Evolutionary conservation across 768 basidiomycete genomes (phyloP).

Genomic region (Suillus plorans): DNA sequence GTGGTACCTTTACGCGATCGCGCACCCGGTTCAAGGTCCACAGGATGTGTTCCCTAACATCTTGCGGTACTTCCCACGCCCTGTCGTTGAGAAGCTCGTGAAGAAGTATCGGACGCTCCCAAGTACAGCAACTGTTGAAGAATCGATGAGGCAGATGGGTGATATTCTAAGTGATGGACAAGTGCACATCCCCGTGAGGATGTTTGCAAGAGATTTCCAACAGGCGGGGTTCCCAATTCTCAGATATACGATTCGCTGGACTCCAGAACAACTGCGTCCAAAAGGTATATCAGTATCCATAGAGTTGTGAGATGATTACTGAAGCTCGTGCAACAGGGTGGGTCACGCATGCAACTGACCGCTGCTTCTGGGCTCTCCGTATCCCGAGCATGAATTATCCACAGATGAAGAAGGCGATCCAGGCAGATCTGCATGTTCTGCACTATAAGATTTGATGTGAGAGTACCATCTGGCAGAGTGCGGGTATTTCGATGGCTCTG

Average conservation of each 20-base stretch:
- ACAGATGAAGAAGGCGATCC: constrained; percentile 48
- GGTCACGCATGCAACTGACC: constrained; percentile 71
- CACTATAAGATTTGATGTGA: no score
- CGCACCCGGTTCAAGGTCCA: constrained; percentile 52
- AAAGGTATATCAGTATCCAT: constrained; percentile 39
- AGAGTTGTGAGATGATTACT: neutral
- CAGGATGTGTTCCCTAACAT: constrained; percentile 58
- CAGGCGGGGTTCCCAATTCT: constrained; percentile 59
- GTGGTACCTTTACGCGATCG: constrained; percentile 76
- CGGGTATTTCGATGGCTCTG: no score
- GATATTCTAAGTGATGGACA: constrained; percentile 60
- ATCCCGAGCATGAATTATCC: constrained; percentile 44
- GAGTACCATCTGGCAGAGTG: no score
- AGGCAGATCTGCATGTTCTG: no score
- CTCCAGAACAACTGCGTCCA: constrained; percentile 56
- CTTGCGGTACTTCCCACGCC: constrained; percentile 55
- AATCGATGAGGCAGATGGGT: constrained; percentile 50
- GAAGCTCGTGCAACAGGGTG: constrained; percentile 42
- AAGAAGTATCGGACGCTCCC: constrained; percentile 42
- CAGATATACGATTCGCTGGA: constrained; percentile 70
- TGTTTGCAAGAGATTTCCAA: constrained; percentile 61
- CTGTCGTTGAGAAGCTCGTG: constrained; percentile 47
- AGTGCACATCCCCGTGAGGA: constrained; percentile 65
- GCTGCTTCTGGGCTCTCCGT: constrained; percentile 60
- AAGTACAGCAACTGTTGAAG: constrained; percentile 41